phyloP scores from a whole-genome alignment of 2,329 filamentous ascomycete genomes.

The Hypoxylon sp. region DNA sequence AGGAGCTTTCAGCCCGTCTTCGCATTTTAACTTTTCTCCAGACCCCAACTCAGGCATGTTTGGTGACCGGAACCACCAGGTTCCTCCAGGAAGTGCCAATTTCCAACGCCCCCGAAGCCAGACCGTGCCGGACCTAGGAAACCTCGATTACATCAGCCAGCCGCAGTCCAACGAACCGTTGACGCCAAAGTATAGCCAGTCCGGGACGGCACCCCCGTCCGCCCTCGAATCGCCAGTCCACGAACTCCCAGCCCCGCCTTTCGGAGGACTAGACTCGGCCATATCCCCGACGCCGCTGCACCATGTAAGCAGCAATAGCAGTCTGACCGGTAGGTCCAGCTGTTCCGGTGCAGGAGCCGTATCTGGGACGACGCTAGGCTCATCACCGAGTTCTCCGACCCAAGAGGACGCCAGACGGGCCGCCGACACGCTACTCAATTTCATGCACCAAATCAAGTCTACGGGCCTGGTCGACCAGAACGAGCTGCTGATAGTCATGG shows the following conservation, averaged over 20 bases:
- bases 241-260: slow-evolving; percentile 57
- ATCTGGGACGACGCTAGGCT: slow-evolving; percentile 60
- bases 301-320: slow-evolving; percentile 64
- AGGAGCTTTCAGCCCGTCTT: slow-evolving; percentile 78
- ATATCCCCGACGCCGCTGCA: slow-evolving; percentile 60
- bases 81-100: slow-evolving; percentile 58
- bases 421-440: slow-evolving; percentile 82
- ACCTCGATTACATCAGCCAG: slow-evolving; percentile 67
- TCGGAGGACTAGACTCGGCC: slow-evolving; percentile 58
- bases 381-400: slow-evolving; percentile 74
- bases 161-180: slow-evolving; percentile 56
- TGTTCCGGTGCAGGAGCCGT: slow-evolving; percentile 49
- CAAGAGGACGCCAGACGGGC: slow-evolving; percentile 89
- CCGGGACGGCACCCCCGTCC: slow-evolving; percentile 63
- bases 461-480: slow-evolving; percentile 77
- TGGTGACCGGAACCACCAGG: slow-evolving; percentile 54
- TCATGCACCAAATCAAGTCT: slow-evolving; percentile 78
- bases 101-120: slow-evolving; percentile 86
- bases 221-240: slow-evolving; percentile 64
- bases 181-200: slow-evolving; percentile 63
- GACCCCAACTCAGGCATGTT: slow-evolving; percentile 78
- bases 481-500: slow-evolving; percentile 82
- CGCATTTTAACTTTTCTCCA: slow-evolving; percentile 80
- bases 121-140: slow-evolving; percentile 80
- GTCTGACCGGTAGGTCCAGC: slow-evolving; percentile 56